Base-by-base conservation (phyloP, 2,329 filamentous ascomycete genomes). In the Phialophora macrospora region DNA sequence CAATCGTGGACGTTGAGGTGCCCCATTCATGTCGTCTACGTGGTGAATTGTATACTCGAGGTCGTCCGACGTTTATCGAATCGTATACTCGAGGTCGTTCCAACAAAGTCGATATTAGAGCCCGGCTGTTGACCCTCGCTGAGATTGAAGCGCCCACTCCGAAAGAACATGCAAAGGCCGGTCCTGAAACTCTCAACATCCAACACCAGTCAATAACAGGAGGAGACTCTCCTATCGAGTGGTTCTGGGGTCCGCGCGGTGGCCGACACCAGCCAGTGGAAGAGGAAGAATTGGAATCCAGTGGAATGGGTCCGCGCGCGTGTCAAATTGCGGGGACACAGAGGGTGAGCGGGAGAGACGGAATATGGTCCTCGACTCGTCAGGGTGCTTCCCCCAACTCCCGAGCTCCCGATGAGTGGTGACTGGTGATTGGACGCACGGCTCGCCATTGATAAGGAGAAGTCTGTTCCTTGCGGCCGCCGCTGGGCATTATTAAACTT, bases 1-100 rank as follows among this genome's bases (percentile, higher is more conserved):
- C 38, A 68, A 49, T 20, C 52, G 26, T 28, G 52, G 52, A 12
- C 52, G 52, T 34, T 55, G 52, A 30, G 28, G 12, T 2, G 52
- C 14, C 9, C 52, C 52, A 22, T 4, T 34, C 52, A 55, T 55
- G 26, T 44, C 38, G 38, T 8, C 38, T 17, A n/a, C 4, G 4
- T 41, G 38, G 14, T 5, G 38, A 41, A n/a, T n/a, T 4, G 38
- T 17, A n/a, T 1, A 41, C 14, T 41, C 38, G 12, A 14, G 5
- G 34, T 17, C 14, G 12, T 1, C 34, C 3, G 17, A 7, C 6
- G 14, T 4, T n/a, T 17, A 44, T 20, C 38, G 14, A 20, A 44
- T 44, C 17, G 38, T 44, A n/a, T n/a, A 44, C 4, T 24, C 5
- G 7, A n/a, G n/a, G 14, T 17, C 38, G 38, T 44, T 17, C 38